These are phyloP conservation scores for Hymenoscyphus linearis DNA, from an alignment of 2,329 filamentous ascomycete genomes.

Conservation along the genomic window DNA sequence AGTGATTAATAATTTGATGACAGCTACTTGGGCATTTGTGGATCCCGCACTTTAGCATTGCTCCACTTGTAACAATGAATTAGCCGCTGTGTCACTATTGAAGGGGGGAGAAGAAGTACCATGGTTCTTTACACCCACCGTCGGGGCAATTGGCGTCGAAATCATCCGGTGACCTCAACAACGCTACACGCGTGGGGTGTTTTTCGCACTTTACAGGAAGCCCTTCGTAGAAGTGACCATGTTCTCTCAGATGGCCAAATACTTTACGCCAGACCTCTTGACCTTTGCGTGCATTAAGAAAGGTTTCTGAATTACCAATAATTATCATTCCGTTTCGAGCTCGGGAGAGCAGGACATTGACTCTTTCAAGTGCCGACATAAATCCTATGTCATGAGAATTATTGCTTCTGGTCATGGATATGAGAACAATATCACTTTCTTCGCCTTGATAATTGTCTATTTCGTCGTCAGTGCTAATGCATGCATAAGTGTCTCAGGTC, in stretches of 20 bases:
- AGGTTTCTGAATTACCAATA: slow-evolving; percentile 65
- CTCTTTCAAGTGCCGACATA: slow-evolving; percentile 56
- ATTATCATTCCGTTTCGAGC: slow-evolving; percentile 62
- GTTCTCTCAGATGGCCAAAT: slow-evolving; percentile 48
- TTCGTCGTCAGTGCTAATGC: too few relatives aligned
- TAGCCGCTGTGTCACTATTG: not conserved
- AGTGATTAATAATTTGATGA: slow-evolving; percentile 54
- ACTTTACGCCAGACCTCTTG: slow-evolving; percentile 51
- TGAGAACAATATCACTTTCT: slow-evolving; percentile 68
- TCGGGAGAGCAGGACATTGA: slow-evolving; percentile 66
- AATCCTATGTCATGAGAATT: slow-evolving; percentile 61
- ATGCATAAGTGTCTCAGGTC: too few relatives aligned
- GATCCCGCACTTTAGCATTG: slow-evolving; percentile 47
- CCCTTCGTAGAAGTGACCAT: slow-evolving; percentile 52
- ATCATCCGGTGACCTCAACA: slow-evolving; percentile 46
- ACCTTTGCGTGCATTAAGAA: slow-evolving; percentile 54
- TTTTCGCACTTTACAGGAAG: slow-evolving; percentile 55
- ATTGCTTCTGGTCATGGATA: slow-evolving; percentile 64
- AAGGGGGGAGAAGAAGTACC: slow-evolving; percentile 41
- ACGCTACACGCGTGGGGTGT: slow-evolving; percentile 45
- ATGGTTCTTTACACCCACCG: slow-evolving; percentile 61
- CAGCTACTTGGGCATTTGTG: slow-evolving; percentile 58
- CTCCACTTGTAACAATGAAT: slow-evolving; percentile 36
- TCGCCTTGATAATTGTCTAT: slow-evolving; percentile 75
- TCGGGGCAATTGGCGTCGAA: slow-evolving; percentile 62